phyloP scores from a whole-genome alignment of 2,329 filamentous ascomycete species.

The Trichoderma sp. region DNA sequence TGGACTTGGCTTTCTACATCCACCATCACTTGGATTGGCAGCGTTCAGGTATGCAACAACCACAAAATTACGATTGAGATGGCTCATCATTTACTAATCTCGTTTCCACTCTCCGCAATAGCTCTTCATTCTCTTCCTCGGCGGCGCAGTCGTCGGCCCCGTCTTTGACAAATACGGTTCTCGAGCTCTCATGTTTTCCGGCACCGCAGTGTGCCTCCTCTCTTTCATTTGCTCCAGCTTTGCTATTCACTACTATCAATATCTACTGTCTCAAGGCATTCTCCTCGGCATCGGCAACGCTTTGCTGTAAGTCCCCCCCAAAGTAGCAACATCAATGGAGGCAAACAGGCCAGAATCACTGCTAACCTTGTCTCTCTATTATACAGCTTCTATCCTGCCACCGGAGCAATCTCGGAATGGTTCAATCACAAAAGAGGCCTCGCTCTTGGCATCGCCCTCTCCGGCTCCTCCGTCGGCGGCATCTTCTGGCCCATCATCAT shows the following conservation, averaged over 20 bases:
- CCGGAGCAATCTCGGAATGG: conserved; percentile 39
- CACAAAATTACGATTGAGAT: not conserved
- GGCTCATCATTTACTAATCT: not conserved
- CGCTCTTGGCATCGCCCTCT: conserved; percentile 40
- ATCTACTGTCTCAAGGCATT: conserved; percentile 47
- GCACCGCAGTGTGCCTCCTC: conserved; percentile 42
- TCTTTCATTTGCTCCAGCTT: conserved; percentile 45
- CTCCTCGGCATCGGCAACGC: conserved; percentile 48
- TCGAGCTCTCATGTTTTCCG: conserved; percentile 41
- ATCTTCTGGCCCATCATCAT: conserved; percentile 40
- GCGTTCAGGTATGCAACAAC: conserved; percentile 33
- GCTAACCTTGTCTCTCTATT: not conserved
- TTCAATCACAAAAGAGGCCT: conserved; percentile 39
- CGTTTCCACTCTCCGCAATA: conserved; percentile 34
- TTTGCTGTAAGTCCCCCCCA: conserved; percentile 43
- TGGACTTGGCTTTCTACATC: conserved; percentile 40
- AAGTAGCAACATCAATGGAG: not conserved
- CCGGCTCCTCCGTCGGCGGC: conserved; percentile 40
- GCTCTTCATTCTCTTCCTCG: conserved; percentile 46
- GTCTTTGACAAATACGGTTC: conserved; percentile 48
- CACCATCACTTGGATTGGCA: conserved; percentile 49
- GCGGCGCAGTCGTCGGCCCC: conserved; percentile 46
- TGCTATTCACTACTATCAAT: conserved; percentile 43
- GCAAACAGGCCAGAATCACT: not conserved
- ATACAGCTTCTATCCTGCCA: conserved; percentile 39